Percentiles rank a stretch among this genome's conserved stretches.
phyloP scores from a whole-genome alignment of 2,329 filamentous ascomycete genomes.

The Sporothrix brasiliensis region DNA sequence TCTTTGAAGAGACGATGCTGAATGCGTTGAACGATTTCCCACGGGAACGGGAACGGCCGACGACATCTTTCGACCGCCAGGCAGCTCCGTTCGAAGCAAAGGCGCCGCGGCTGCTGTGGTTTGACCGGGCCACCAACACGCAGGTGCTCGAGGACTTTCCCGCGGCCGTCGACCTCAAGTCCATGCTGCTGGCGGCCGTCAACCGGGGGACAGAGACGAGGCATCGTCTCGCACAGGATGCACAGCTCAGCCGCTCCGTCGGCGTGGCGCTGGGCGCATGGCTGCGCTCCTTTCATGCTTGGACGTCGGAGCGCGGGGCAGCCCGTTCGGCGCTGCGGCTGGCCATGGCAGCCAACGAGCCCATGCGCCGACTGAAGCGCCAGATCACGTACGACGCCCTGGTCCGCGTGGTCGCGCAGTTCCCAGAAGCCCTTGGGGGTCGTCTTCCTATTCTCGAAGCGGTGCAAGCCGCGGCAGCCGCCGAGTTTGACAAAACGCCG shows the following conservation, averaged over 20 bases:
- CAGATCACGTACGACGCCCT: slow-evolving; percentile 45
- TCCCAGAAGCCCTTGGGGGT: slow-evolving; percentile 21
- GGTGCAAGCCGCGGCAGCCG: background rate
- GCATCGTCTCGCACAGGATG: background rate
- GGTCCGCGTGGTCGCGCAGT: slow-evolving; percentile 42
- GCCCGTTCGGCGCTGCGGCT: slow-evolving; percentile 30
- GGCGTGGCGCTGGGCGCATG: background rate
- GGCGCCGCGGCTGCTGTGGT: slow-evolving; percentile 39
- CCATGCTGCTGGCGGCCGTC: slow-evolving; percentile 39
- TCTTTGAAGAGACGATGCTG: slow-evolving; percentile 16
- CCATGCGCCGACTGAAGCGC: slow-evolving; percentile 46
- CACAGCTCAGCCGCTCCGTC: background rate
- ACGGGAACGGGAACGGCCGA: background rate
- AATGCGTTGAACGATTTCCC: background rate
- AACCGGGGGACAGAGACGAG: slow-evolving; percentile 24
- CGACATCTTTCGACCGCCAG: background rate
- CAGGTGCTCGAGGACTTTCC: slow-evolving; percentile 47
- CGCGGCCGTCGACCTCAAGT: slow-evolving; percentile 43
- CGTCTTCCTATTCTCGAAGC: background rate
- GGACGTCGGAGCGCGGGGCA: slow-evolving; percentile 4
- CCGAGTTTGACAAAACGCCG: slow-evolving; percentile 2
- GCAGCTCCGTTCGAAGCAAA: background rate
- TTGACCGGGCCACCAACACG: slow-evolving; percentile 41
- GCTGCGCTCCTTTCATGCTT: slow-evolving; percentile 11
- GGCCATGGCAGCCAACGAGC: slow-evolving; percentile 40